Evolutionary conservation across 768 basidiomycete genomes (phyloP), one percentile per base, ranked within the genome.

Genomic region (Omphalotus guepiniiformis): DNA sequence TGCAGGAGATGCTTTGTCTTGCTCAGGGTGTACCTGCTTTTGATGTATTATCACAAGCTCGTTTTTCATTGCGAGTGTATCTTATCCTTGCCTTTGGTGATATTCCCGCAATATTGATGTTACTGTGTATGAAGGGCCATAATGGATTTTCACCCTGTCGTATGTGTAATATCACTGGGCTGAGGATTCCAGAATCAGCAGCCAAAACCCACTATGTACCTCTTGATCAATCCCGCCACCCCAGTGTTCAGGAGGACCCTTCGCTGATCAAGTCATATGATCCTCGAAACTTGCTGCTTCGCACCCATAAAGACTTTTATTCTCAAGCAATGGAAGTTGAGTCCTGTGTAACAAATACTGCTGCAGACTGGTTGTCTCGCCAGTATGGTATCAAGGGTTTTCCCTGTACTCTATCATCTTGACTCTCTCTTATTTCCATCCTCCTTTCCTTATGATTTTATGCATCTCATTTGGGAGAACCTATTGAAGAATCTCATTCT

Each of bases 381-480:
- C 42, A 1, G 49, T 43, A 12, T 18, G 63, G 67, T 13, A 57
- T 63, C 43, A 60, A 61, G 16, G 59, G 55, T 11, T 3, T 51
- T 15, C 44, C 66, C 1, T n/a, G 23, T 61, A 0, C 57, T 68
- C 15, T 18, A 34, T 3, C 3, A 15, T 4, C 56, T 67, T 1
- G 29, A 49, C 3, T 65, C 62, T 0, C 38, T 66, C 16, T 43
- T 51, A 6, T 60, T 67, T 51, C 58, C 68, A 8, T 1, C 19
- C n/a, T 60, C 59, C 1, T 61, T 67, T 11, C 69, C 68, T 0
- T 63, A 63, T 49, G 71, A 71, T 39, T 66, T 69, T 55, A 70
- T 72, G 62, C 71, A 74, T 27, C 56, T 68, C 0, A 51, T 72
- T 27, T 66, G 53, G 38, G 69, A 71, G 47, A 71, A 71, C 42